These are phyloP conservation scores for Fistulinella prunicolor DNA, from an alignment of 768 basidiomycete genomes.

Conservation along the genomic window DNA sequence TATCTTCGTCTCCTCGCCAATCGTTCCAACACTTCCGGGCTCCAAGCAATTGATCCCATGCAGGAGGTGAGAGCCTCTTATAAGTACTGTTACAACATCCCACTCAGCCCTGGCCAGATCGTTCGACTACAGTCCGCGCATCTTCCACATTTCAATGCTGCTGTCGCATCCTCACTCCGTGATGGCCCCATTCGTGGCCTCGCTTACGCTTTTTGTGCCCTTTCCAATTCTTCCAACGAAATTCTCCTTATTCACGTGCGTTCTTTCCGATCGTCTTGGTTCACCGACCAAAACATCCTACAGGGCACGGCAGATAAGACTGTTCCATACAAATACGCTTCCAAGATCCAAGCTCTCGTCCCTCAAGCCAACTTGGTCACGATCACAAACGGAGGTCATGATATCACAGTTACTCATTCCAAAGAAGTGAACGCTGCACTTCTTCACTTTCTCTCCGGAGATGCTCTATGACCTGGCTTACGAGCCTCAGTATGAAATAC, in stretches of 20 bases:
- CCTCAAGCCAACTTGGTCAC: constrained; percentile 31
- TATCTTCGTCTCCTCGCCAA: constrained; percentile 53
- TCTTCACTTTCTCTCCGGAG: constrained; percentile 25
- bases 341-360: constrained; percentile 29
- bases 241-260: constrained; percentile 67
- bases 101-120: constrained; percentile 40
- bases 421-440: constrained; percentile 30
- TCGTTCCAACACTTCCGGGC: constrained; percentile 20
- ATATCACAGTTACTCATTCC: constrained; percentile 33
- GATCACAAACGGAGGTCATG: constrained; percentile 29
- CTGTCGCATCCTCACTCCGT: constrained; percentile 71
- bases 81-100: neutral
- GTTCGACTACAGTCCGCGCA: constrained; percentile 78
- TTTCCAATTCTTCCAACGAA: constrained; percentile 44
- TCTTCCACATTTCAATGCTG: constrained; percentile 69
- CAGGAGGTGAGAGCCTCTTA: constrained; percentile 37
- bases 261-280: neutral
- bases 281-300: neutral
- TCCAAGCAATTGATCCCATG: constrained; percentile 33
- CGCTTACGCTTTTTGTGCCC: constrained; percentile 47
- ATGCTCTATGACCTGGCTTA: neutral
- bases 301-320: constrained; percentile 35
- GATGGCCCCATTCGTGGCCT: constrained; percentile 71
- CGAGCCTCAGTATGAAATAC: neutral
- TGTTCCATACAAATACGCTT: constrained; percentile 32